Conservation (phyloP, 768 basidiomycete genomes). For the Coprinopsis cinerea region DNA sequence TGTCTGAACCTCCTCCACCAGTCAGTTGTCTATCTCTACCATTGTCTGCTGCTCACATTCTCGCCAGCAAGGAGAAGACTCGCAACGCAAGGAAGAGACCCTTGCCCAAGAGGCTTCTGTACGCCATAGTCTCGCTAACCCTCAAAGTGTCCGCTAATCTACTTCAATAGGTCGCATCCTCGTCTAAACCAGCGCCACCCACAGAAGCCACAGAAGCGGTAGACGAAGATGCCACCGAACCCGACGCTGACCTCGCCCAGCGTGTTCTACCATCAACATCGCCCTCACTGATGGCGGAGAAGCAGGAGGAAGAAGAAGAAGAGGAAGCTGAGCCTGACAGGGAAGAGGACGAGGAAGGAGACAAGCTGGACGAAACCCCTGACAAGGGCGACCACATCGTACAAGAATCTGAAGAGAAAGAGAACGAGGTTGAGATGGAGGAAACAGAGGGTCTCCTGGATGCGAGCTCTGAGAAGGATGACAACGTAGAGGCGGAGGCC, state of each 20-base stretch:
- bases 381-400: neutral
- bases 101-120: no score
- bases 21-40: no score
- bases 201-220: neutral
- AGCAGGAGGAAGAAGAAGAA: conserved; percentile 18
- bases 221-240: neutral
- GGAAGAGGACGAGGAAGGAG: conserved; percentile 13
- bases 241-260: neutral
- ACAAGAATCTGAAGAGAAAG: neutral
- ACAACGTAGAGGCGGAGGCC: neutral
- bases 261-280: neutral
- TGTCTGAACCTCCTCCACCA: conserved; percentile 3
- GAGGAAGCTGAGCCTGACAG: conserved; percentile 14
- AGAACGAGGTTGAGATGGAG: neutral
- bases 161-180: no score
- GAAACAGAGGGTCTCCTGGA: neutral
- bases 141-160: no score
- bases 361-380: neutral
- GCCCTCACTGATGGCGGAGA: conserved; percentile 12
- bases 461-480: neutral
- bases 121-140: no score
- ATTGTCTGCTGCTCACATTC: no score
- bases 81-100: no score
- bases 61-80: no score
- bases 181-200: conserved; percentile 10